Evolutionary conservation across 441 rosid species (phyloP).

Genomic region (Sinapis alba): DNA sequence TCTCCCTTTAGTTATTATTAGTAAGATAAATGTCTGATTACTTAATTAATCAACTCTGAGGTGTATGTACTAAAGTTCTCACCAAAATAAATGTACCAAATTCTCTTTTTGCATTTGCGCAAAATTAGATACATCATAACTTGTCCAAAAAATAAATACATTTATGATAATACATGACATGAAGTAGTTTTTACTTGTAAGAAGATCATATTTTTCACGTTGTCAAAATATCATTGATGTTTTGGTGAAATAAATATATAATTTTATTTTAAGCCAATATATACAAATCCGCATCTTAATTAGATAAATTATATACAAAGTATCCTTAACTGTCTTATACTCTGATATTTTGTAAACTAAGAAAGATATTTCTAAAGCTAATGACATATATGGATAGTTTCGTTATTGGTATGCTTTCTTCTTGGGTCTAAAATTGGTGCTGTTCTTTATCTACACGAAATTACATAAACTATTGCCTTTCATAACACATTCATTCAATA

Average conservation of each 20-base stretch:
- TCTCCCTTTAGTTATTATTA: conserved; percentile 5
- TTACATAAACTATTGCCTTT: conserved; percentile 7
- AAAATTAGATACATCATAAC: not conserved
- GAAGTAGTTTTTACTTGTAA: not conserved
- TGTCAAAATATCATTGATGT: not conserved
- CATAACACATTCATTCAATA: conserved; percentile 8
- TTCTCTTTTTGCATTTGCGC: not conserved
- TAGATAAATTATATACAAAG: not conserved
- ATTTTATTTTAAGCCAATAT: not conserved
- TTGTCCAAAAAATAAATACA: not conserved
- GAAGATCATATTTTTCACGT: not conserved
- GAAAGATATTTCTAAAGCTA: not conserved
- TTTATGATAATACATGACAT: not conserved
- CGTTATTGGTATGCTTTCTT: not conserved
- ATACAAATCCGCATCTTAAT: not conserved
- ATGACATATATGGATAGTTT: not conserved
- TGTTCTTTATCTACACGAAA: not conserved
- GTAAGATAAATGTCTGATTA: not conserved
- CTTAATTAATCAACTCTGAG: conserved; percentile 2
- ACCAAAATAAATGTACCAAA: not conserved
- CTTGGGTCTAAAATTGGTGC: not conserved
- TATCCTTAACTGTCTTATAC: not conserved
- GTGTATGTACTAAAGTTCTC: not conserved
- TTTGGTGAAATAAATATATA: not conserved
- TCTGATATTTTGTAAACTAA: not conserved